Conservation (phyloP, 495 filamentous ascomycete species). For the Choiromyces venosus region DNA sequence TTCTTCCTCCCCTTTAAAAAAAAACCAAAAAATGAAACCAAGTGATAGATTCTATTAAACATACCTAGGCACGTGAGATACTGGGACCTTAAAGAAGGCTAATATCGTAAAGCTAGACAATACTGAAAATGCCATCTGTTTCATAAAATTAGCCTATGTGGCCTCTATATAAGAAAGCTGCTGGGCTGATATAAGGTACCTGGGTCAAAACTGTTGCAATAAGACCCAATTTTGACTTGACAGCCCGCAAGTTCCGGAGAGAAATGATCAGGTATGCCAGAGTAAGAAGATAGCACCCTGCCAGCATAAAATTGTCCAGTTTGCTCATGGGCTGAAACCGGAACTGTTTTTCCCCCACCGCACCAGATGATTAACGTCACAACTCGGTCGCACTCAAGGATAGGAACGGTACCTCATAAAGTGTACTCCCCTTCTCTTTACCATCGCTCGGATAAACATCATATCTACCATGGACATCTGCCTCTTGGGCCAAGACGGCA, state of each 20-base stretch:
- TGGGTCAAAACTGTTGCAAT: slow-evolving; percentile 59
- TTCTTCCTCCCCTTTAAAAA: slow-evolving; percentile 3
- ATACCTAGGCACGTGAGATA: slow-evolving; percentile 56
- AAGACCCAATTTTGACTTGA: slow-evolving; percentile 63
- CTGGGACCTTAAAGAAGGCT: slow-evolving; percentile 56
- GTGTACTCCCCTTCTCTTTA: slow-evolving; percentile 48
- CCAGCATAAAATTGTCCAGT: slow-evolving; percentile 55
- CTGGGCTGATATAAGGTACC: slow-evolving; percentile 35
- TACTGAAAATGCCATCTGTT: slow-evolving; percentile 59
- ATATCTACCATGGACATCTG: slow-evolving; percentile 49
- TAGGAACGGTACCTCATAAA: slow-evolving; percentile 52
- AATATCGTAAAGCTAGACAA: slow-evolving; percentile 61
- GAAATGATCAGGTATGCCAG: slow-evolving; percentile 55
- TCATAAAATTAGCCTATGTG: neutral
- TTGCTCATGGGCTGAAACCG: slow-evolving; percentile 62
- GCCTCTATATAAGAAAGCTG: neutral
- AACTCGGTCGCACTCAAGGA: slow-evolving; percentile 50
- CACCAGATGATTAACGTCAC: slow-evolving; percentile 44
- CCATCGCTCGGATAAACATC: slow-evolving; percentile 57
- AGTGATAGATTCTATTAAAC: slow-evolving; percentile 10
- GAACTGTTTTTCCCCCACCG: slow-evolving; percentile 54
- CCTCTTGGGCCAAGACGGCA: slow-evolving; percentile 47
- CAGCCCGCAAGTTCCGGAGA: slow-evolving; percentile 56
- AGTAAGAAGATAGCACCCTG: slow-evolving; percentile 56
- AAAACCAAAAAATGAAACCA: slow-evolving; percentile 42